Evolutionary conservation across 768 basidiomycete species (phyloP).

Genomic region (Kwoniella sp.): DNA sequence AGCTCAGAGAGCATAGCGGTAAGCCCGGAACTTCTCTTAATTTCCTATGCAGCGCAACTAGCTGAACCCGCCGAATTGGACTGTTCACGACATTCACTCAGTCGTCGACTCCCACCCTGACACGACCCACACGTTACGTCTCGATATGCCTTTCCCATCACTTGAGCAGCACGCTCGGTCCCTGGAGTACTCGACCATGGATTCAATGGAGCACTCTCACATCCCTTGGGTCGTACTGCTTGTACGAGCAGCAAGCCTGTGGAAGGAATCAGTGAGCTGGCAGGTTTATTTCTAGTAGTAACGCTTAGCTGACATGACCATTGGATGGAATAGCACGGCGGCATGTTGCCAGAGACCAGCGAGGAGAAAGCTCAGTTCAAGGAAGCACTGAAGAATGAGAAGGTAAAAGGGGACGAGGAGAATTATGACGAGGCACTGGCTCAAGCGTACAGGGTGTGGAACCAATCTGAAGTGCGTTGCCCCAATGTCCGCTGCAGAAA

Average conservation of each 20-base stretch:
- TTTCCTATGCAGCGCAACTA: not conserved
- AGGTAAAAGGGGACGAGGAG: conserved; percentile 82
- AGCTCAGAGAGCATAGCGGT: conserved; percentile 86
- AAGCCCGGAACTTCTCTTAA: conserved; percentile 49
- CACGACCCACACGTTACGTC: conserved; percentile 70
- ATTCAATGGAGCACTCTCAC: conserved; percentile 85
- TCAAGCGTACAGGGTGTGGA: conserved; percentile 82
- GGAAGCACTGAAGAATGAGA: conserved; percentile 64
- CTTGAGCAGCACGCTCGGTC: conserved; percentile 71
- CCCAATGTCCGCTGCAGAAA: not conserved
- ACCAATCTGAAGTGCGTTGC: conserved; percentile 59
- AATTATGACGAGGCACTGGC: conserved; percentile 94
- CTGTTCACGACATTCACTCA: conserved; percentile 47
- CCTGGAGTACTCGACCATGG: conserved; percentile 75
- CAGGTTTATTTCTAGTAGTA: no score
- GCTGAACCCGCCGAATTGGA: not conserved
- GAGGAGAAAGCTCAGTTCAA: conserved; percentile 68
- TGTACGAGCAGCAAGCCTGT: conserved; percentile 76
- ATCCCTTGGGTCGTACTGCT: conserved; percentile 88
- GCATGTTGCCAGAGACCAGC: conserved; percentile 61
- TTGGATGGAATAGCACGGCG: conserved; percentile 80
- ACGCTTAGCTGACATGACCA: no score
- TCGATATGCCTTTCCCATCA: conserved; percentile 84
- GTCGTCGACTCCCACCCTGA: conserved; percentile 83
- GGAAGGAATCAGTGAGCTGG: conserved; percentile 70